Percentiles rank a stretch among this genome's conserved stretches.
phyloP scores from a whole-genome alignment of 179 eudicot genomes.

The Vitellaria paradoxa region DNA sequence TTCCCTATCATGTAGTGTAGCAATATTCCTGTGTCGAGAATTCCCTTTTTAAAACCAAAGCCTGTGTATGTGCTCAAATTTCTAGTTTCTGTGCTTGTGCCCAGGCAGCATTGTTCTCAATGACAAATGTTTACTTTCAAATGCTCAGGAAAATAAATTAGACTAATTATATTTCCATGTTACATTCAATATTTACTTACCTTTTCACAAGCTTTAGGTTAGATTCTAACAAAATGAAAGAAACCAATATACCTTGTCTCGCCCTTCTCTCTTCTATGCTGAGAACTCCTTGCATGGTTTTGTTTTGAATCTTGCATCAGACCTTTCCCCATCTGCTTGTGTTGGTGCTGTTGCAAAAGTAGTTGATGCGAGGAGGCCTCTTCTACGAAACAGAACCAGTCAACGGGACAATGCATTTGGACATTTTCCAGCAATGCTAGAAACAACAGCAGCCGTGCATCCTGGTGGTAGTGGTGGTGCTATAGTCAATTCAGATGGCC shows the following conservation, averaged over 20 bases:
- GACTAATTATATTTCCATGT: not conserved
- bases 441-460: slow-evolving; percentile 98
- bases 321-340: slow-evolving; percentile 68
- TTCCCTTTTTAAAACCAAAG: not conserved
- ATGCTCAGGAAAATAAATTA: not conserved
- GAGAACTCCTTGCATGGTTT: slow-evolving; percentile 9
- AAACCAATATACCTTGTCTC: not conserved
- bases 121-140: not conserved
- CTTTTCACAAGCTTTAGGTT: not conserved
- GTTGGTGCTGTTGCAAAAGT: slow-evolving; percentile 87
- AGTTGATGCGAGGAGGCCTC: slow-evolving; percentile 48
- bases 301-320: slow-evolving; percentile 40
- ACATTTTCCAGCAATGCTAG: slow-evolving; percentile 76
- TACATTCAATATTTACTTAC: not conserved
- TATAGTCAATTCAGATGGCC: slow-evolving; percentile 70
- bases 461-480: slow-evolving; percentile 99
- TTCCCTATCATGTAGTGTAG: not conserved
- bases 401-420: slow-evolving; percentile 14
- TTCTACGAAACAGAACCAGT: slow-evolving; percentile 20
- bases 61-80: not conserved
- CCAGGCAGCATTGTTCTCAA: not conserved
- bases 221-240: not conserved
- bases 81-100: not conserved
- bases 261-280: not conserved
- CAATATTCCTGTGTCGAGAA: not conserved